A percentile compares a stretch with the other conserved stretches of the same genome.
These are phyloP conservation scores for Astrothelium macrocarpum DNA, from an alignment of 495 filamentous ascomycete species.

Conservation along the genomic window DNA sequence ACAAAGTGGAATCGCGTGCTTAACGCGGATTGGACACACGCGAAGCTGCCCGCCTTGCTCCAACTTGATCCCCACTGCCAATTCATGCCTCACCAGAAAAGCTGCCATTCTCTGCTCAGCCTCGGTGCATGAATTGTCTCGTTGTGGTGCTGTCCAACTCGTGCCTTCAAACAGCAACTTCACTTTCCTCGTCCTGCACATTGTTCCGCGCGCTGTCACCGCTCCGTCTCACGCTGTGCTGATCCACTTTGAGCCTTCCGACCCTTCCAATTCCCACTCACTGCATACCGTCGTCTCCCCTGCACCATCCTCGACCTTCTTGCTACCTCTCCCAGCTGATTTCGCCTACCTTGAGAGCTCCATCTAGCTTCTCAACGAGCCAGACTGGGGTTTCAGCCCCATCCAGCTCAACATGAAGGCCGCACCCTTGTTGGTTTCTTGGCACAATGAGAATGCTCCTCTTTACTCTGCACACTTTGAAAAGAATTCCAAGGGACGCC, in stretches of 20 bases:
- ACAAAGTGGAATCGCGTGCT: not conserved
- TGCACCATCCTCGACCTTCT: not conserved
- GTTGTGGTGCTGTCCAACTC: not conserved
- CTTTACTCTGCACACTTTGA: slow-evolving; percentile 97
- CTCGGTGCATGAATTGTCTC: not conserved
- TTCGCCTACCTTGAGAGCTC: not conserved
- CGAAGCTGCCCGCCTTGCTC: not conserved
- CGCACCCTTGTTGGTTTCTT: slow-evolving; percentile 81
- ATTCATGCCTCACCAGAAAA: not conserved
- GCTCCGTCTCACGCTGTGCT: slow-evolving; percentile 5
- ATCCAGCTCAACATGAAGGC: slow-evolving; percentile 63
- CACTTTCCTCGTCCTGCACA: not conserved
- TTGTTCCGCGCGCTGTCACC: not conserved
- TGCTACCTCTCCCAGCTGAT: not conserved
- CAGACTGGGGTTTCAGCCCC: not conserved
- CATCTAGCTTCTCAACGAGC: not conserved
- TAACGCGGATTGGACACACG: not conserved
- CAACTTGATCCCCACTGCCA: not conserved
- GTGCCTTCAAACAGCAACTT: not conserved
- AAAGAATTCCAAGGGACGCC: slow-evolving; percentile 79
- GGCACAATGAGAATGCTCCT: slow-evolving; percentile 90
- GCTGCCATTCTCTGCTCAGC: not conserved
- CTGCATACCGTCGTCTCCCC: not conserved
- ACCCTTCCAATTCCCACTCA: not conserved
- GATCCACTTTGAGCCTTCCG: not conserved